These are phyloP conservation scores for Rasamsonia emersonii DNA, from an alignment of 2,329 filamentous ascomycete species.

Conservation along the genomic window DNA sequence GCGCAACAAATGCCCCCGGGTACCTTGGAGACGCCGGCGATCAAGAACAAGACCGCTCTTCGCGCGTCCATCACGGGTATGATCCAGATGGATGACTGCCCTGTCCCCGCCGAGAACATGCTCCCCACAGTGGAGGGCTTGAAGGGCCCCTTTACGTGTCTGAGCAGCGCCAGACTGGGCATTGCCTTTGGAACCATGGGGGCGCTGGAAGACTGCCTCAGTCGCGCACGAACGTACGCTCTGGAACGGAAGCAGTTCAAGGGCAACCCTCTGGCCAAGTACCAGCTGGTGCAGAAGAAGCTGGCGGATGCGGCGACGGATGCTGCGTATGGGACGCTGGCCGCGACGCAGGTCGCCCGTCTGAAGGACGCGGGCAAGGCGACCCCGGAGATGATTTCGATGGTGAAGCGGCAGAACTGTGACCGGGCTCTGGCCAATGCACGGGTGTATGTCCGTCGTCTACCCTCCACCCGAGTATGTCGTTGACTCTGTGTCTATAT, in stretches of 20 bases:
- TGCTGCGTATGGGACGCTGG: slow-evolving; percentile 81
- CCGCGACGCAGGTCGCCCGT: slow-evolving; percentile 80
- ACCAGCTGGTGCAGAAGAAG: slow-evolving; percentile 98
- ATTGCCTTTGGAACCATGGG: slow-evolving; percentile 93
- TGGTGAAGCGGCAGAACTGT: slow-evolving; percentile 98
- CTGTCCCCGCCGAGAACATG: slow-evolving; percentile 86
- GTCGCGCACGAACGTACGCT: slow-evolving; percentile 73
- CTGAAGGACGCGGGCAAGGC: slow-evolving; percentile 86
- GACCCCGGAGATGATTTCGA: slow-evolving; percentile 88
- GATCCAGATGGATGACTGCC: slow-evolving; percentile 90
- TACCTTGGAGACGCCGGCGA: slow-evolving; percentile 79
- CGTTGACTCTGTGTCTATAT: too few relatives aligned
- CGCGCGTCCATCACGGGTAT: slow-evolving; percentile 92
- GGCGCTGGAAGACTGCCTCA: slow-evolving; percentile 84
- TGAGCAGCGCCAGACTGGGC: slow-evolving; percentile 88
- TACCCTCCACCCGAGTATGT: too few relatives aligned
- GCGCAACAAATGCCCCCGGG: slow-evolving; percentile 76
- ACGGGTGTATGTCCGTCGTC: slow-evolving; percentile 44
- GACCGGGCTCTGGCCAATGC: slow-evolving; percentile 77
- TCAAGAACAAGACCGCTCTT: slow-evolving; percentile 93
- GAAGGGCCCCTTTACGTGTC: slow-evolving; percentile 79
- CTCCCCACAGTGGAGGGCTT: slow-evolving; percentile 84
- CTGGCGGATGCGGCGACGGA: slow-evolving; percentile 87
- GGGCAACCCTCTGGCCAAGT: slow-evolving; percentile 86
- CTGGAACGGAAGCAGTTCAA: slow-evolving; percentile 94